Evolutionary conservation across 352 stramenopile species (phyloP).

Genomic region (Thraustochytrium sp.): DNA sequence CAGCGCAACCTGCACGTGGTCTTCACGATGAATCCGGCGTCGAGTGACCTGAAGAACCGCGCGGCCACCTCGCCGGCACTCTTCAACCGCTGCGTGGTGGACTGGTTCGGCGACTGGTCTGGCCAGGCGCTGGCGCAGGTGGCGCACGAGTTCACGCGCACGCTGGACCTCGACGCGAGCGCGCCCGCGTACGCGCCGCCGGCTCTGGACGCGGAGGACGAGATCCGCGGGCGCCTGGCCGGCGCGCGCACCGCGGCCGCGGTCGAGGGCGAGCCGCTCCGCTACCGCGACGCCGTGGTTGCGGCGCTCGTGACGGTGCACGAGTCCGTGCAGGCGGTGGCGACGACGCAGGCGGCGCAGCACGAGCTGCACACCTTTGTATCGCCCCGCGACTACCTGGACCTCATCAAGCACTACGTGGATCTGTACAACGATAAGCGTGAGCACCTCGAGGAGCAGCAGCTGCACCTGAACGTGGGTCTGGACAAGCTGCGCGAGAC

Average conservation of each 20-base stretch:
- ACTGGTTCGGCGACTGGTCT: constrained; percentile 99
- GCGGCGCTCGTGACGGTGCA: constrained; percentile 48
- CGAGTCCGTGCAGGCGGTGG: constrained; percentile 46
- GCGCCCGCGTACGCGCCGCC: constrained; percentile 62
- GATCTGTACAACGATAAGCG: constrained; percentile 72
- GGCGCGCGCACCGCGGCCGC: constrained; percentile 50
- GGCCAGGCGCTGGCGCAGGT: constrained; percentile 95
- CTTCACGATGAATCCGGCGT: constrained; percentile 99
- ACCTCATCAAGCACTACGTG: constrained; percentile 83
- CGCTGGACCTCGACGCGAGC: constrained; percentile 84
- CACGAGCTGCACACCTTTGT: constrained; percentile 52
- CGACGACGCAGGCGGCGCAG: constrained; percentile 1
- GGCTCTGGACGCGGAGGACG: constrained; percentile 51
- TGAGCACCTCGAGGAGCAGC: constrained; percentile 81
- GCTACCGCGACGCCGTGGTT: constrained; percentile 40
- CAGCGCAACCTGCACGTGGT: constrained; percentile 98
- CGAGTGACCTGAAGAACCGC: constrained; percentile 74
- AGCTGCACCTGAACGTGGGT: constrained; percentile 96
- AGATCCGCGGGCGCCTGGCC: constrained; percentile 50
- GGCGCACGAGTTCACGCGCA: constrained; percentile 91
- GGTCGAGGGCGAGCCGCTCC: constrained; percentile 2
- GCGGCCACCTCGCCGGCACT: constrained; percentile 98
- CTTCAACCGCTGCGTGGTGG: constrained; percentile 89
- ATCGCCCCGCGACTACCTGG: constrained; percentile 81
- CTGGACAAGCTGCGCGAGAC: constrained; percentile 96